Conservation (phyloP, 352 stramenopile species). For the Globisporangium cylindrosporum region DNA sequence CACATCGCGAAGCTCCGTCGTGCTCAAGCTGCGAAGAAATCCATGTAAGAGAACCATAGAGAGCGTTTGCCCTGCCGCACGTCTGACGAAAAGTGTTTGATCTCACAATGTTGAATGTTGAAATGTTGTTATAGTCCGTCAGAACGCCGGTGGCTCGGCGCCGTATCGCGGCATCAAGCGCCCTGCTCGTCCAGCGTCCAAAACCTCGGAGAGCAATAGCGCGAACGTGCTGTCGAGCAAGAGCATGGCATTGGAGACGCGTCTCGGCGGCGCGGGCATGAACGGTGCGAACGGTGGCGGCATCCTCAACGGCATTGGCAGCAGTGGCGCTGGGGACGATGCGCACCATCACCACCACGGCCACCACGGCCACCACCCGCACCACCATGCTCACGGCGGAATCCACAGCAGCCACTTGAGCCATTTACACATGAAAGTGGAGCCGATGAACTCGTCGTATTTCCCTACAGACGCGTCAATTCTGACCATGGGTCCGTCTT, state of each 20-base stretch:
- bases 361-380: constrained; percentile 10
- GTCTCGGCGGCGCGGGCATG: constrained; percentile 40
- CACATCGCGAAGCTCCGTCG: constrained; percentile 73
- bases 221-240: constrained; percentile 74
- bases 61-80: background rate
- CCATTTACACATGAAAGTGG: constrained; percentile 52
- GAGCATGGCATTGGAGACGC: constrained; percentile 65
- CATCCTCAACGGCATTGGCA: constrained; percentile 20
- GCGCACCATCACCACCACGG: constrained; percentile 3
- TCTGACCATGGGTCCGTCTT: constrained; percentile 45
- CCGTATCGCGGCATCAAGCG: constrained; percentile 65
- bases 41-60: constrained; percentile 48
- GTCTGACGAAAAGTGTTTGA: background rate
- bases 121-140: constrained; percentile 40
- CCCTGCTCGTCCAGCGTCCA: constrained; percentile 42
- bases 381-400: constrained; percentile 13
- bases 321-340: constrained; percentile 14
- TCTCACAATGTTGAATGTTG: constrained; percentile 2
- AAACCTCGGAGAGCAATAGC: constrained; percentile 65
- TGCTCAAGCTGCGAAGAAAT: constrained; percentile 77
- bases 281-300: constrained; percentile 27
- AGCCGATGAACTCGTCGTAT: constrained; percentile 66
- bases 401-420: constrained; percentile 19
- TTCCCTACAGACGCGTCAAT: constrained; percentile 62
- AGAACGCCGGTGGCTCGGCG: constrained; percentile 50